Base-by-base conservation (phyloP, 805 yeast species). In the Schwanniomyces polymorphus region DNA sequence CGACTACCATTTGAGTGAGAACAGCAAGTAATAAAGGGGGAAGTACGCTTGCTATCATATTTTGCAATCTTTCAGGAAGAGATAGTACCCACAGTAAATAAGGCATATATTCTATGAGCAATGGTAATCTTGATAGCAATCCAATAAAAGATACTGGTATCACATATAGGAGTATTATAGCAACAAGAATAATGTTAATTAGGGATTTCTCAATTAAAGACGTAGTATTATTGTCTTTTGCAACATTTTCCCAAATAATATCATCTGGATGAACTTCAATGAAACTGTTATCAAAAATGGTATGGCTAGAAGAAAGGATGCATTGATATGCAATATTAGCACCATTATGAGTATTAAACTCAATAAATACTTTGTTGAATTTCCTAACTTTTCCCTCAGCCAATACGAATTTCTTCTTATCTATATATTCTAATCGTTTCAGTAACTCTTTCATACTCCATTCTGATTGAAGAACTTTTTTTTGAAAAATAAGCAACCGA, bases 121-220 rank as follows among this genome's bases (percentile, higher is more conserved):
- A 78, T 0, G 91, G 88, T 2, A 85, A 70, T 55, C 90, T 96
- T 0, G 95, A 81, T 0, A 91, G 67, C 27, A 89, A 66, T 0
- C 92, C 91, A 14, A 89, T 82, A 48, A 87, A 75, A 0, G 96
- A 89, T 1, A 90, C 92, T 0, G 97, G 97, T 1, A 90, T 63
- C 1, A 89, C 88, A 85, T 96, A 91, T 35, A 67, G 59, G 3
- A 75, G 52, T 5, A 85, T 82, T 1, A 88, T 67, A 1, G 73
- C 49, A 7, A 80, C 60, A 45, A 82, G 72, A 12, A 79, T 31
- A 3, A 76, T 41, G 25, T 75, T 76, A 0, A 86, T 83, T 4
- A 74, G 33, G 2, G 72, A 59, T 12, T 68, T 65, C 56, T 82
- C 74, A 0, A 74, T 18, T 14, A 67, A 64, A 9, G 60, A 62